These are phyloP conservation scores for Fusarium irregulare DNA, from an alignment of 2,329 filamentous ascomycete genomes.

Conservation along the genomic window DNA sequence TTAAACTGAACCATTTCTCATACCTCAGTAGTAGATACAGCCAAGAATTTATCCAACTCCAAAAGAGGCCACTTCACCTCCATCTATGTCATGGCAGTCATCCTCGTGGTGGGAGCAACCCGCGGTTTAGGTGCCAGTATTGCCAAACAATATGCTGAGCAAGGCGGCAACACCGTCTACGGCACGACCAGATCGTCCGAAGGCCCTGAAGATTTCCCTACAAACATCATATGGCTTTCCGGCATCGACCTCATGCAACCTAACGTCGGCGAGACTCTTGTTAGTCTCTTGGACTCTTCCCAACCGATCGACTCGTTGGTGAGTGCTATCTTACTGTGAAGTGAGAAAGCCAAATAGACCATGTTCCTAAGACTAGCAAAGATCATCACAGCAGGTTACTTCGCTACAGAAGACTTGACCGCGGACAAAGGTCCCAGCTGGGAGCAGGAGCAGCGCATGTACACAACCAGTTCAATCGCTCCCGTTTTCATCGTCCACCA, in stretches of 20 bases:
- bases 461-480: slow-evolving; percentile 72
- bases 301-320: slow-evolving; percentile 59
- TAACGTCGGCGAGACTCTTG: slow-evolving; percentile 60
- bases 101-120: slow-evolving; percentile 75
- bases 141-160: slow-evolving; percentile 65
- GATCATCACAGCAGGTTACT: slow-evolving; percentile 77
- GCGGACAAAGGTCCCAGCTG: slow-evolving; percentile 69
- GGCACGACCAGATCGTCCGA: slow-evolving; percentile 66
- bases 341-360: not conserved
- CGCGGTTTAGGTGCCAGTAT: slow-evolving; percentile 74
- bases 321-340: slow-evolving; percentile 27
- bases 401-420: slow-evolving; percentile 71
- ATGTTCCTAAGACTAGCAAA: slow-evolving; percentile 47
- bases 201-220: slow-evolving; percentile 56
- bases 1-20: not conserved
- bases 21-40: not conserved
- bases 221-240: slow-evolving; percentile 66
- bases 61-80: not conserved
- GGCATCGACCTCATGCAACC: slow-evolving; percentile 66
- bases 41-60: not conserved
- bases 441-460: slow-evolving; percentile 76
- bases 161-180: slow-evolving; percentile 62
- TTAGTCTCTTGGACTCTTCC: slow-evolving; percentile 55
- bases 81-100: slow-evolving; percentile 54
- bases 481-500: slow-evolving; percentile 74